Percentiles rank a stretch among this genome's conserved stretches.
These are phyloP conservation scores for Ustilago tritici DNA, from an alignment of 1,284 basidiomycete genomes.

Conservation along the genomic window DNA sequence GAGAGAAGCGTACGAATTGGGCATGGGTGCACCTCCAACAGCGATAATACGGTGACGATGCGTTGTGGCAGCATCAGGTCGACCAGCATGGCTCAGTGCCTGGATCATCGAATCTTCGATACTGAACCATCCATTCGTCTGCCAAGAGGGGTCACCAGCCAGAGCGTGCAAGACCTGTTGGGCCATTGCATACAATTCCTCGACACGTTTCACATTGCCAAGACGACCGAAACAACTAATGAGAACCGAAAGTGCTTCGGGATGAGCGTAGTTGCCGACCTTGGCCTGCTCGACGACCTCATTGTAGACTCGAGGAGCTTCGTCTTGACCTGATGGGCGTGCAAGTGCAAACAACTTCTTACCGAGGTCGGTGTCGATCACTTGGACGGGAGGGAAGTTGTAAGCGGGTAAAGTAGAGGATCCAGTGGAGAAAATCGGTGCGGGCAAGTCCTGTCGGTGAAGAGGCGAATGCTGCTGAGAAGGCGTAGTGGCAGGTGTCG, in stretches of 20 bases:
- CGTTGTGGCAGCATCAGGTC: slow-evolving; percentile 51
- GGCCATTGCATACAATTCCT: slow-evolving; percentile 74
- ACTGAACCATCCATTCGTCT: slow-evolving; percentile 70
- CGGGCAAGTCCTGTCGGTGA: slow-evolving; percentile 35
- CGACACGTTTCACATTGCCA: slow-evolving; percentile 73
- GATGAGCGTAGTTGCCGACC: slow-evolving; percentile 54
- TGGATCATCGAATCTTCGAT: slow-evolving; percentile 66
- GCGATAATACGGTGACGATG: slow-evolving; percentile 64
- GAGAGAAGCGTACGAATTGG: slow-evolving; percentile 65
- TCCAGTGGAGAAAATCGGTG: slow-evolving; percentile 21
- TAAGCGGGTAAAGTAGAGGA: slow-evolving; percentile 8
- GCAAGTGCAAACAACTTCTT: slow-evolving; percentile 18
- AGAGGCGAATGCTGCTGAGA: slow-evolving; percentile 40
- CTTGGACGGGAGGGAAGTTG: slow-evolving; percentile 51
- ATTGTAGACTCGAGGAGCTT: slow-evolving; percentile 37
- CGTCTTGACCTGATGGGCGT: slow-evolving; percentile 21
- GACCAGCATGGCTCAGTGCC: slow-evolving; percentile 65
- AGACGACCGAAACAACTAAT: slow-evolving; percentile 67
- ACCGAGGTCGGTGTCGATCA: slow-evolving; percentile 60
- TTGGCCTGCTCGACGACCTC: slow-evolving; percentile 37
- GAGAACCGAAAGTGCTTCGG: slow-evolving; percentile 54
- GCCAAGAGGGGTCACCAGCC: slow-evolving; percentile 63
- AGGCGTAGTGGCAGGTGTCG: slow-evolving; percentile 32
- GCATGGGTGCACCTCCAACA: slow-evolving; percentile 56
- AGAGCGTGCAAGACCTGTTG: slow-evolving; percentile 53